Conservation (phyloP, 2,329 filamentous ascomycete species). For the Coniochaeta sp. region DNA sequence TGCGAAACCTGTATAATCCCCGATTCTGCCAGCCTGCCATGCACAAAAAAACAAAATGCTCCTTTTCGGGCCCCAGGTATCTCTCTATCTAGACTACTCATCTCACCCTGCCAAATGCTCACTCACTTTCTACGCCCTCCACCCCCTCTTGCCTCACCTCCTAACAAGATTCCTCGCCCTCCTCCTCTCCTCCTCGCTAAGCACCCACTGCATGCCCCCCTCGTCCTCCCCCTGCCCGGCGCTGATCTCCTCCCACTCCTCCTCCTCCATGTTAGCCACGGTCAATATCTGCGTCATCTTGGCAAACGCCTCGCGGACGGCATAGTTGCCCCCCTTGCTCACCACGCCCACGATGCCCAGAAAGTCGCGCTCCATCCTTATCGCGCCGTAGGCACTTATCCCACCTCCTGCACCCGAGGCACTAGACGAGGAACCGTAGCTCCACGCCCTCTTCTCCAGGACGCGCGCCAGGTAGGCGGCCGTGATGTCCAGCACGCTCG, state of each 20-base stretch:
- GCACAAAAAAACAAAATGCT: not conserved
- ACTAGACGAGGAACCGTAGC: conserved; percentile 41
- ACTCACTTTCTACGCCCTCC: not conserved
- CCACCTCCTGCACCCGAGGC: conserved; percentile 36
- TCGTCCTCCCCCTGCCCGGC: conserved; percentile 35
- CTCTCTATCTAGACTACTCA: not conserved
- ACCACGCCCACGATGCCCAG: conserved; percentile 64
- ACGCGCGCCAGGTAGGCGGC: conserved; percentile 67
- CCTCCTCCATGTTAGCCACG: conserved; percentile 90
- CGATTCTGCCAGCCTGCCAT: not conserved
- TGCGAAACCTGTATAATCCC: not conserved
- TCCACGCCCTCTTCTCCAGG: conserved; percentile 82
- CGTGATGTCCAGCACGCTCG: conserved; percentile 66
- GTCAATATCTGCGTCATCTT: conserved; percentile 74
- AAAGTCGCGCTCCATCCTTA: conserved; percentile 78
- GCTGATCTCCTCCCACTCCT: conserved; percentile 80
- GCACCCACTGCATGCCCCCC: conserved; percentile 62
- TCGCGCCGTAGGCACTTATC: conserved; percentile 73
- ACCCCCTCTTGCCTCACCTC: conserved; percentile 2
- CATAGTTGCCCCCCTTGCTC: conserved; percentile 60
- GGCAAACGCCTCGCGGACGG: conserved; percentile 67
- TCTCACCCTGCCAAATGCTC: not conserved
- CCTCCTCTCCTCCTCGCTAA: conserved; percentile 66
- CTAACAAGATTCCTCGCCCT: conserved; percentile 63
- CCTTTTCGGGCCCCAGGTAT: not conserved